These are phyloP conservation scores for Blastobotrys terrestris DNA, from an alignment of 805 yeast species.

Conservation along the genomic window DNA sequence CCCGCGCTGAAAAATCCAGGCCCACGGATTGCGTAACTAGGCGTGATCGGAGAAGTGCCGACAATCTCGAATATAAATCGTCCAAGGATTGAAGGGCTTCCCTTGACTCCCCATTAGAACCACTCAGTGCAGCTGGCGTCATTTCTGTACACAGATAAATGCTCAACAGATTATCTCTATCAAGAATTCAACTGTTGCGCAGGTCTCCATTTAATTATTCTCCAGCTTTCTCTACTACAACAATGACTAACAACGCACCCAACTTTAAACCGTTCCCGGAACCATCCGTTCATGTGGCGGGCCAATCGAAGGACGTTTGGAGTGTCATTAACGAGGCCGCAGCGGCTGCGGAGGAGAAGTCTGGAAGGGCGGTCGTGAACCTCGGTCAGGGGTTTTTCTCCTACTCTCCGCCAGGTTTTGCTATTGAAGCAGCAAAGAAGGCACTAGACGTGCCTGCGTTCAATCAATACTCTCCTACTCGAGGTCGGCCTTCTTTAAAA, in stretches of 20 bases:
- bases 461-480: constrained; percentile 91
- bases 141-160: not conserved
- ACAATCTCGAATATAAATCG: not conserved
- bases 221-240: not conserved
- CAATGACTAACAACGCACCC: constrained; percentile 2
- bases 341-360: constrained; percentile 61
- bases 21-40: not conserved
- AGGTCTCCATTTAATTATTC: not conserved
- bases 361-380: constrained; percentile 76
- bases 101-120: no score
- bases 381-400: constrained; percentile 98
- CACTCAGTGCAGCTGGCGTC: no score
- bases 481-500: constrained; percentile 74
- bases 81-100: no score
- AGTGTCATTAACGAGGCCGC: constrained; percentile 92
- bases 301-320: constrained; percentile 81
- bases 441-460: constrained; percentile 67
- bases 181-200: not conserved
- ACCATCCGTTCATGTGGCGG: constrained; percentile 18
- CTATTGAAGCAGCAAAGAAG: constrained; percentile 69
- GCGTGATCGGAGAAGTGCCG: not conserved
- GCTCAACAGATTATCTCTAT: not conserved
- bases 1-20: not conserved
- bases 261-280: constrained; percentile 14
- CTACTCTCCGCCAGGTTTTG: constrained; percentile 93